These are phyloP conservation scores for Saccharomycopsis microspora DNA, from an alignment of 805 yeast genomes.

Conservation along the genomic window DNA sequence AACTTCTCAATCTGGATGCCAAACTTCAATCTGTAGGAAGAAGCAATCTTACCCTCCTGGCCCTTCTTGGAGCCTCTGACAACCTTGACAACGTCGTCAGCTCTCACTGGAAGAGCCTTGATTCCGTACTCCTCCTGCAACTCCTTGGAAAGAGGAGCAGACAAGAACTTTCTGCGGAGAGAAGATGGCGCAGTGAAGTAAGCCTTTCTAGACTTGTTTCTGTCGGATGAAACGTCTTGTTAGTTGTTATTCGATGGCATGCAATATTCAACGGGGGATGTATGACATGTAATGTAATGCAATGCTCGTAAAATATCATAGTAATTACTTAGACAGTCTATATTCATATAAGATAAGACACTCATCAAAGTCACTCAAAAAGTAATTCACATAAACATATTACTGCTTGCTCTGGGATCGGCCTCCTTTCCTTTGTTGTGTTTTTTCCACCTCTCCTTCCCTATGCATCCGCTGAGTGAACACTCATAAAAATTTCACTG, in stretches of 20 bases:
- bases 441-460: too few species aligned
- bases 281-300: background rate
- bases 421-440: too few species aligned
- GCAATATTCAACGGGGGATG: background rate
- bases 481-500: background rate
- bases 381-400: background rate
- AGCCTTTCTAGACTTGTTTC: constrained; percentile 99
- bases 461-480: too few species aligned
- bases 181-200: constrained; percentile 97
- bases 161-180: constrained; percentile 85
- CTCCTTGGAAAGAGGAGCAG: constrained; percentile 99
- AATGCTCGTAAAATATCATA: background rate
- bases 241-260: constrained; percentile 1
- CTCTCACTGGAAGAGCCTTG: constrained; percentile 94
- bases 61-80: constrained; percentile 99
- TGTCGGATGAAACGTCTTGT: constrained; percentile 95
- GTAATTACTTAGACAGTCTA: background rate
- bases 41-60: constrained; percentile 94
- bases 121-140: constrained; percentile 95
- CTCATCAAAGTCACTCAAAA: background rate
- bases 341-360: background rate
- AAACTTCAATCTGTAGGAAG: constrained; percentile 98
- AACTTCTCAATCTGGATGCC: constrained; percentile 95
- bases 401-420: background rate
- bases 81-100: constrained; percentile 90